Conservation (phyloP, 345 rosid genomes). For the Triadica sebifera region DNA sequence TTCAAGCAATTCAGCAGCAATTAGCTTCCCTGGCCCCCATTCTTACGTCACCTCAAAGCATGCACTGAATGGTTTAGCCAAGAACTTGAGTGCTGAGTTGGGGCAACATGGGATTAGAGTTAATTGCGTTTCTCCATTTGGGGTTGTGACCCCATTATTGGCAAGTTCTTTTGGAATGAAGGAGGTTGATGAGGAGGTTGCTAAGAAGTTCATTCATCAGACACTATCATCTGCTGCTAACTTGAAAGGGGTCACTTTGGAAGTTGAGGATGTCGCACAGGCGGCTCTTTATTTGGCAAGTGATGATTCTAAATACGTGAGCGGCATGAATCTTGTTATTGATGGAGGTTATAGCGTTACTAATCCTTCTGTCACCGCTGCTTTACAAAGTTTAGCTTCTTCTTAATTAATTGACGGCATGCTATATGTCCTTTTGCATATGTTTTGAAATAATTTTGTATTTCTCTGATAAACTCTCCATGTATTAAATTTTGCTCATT, state of each 20-base stretch:
- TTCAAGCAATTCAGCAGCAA: neutral
- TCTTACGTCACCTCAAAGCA: slow-evolving; percentile 20
- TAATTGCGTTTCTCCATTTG: too few relatives aligned
- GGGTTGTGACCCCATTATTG: neutral
- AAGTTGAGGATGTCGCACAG: slow-evolving; percentile 2
- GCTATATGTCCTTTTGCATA: too few relatives aligned
- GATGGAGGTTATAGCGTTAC: too few relatives aligned
- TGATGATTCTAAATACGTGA: slow-evolving; percentile 11
- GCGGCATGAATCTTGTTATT: neutral
- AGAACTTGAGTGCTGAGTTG: slow-evolving; percentile 3
- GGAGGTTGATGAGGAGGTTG: neutral
- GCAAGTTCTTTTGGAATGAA: neutral
- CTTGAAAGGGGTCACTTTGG: slow-evolving; percentile 2
- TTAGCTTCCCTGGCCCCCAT: slow-evolving; percentile 5
- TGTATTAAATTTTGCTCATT: too few relatives aligned
- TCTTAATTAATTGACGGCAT: neutral
- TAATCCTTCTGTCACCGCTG: neutral
- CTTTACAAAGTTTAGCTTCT: neutral
- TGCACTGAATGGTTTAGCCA: slow-evolving; percentile 12
- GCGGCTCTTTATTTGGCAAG: slow-evolving; percentile 1
- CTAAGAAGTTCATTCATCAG: neutral
- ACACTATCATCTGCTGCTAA: neutral
- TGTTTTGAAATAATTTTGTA: too few relatives aligned
- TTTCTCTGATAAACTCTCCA: too few relatives aligned
- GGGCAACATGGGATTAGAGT: too few relatives aligned